Conservation (phyloP, 345 rosid genomes). For the Erysimum cheiranthoides region DNA sequence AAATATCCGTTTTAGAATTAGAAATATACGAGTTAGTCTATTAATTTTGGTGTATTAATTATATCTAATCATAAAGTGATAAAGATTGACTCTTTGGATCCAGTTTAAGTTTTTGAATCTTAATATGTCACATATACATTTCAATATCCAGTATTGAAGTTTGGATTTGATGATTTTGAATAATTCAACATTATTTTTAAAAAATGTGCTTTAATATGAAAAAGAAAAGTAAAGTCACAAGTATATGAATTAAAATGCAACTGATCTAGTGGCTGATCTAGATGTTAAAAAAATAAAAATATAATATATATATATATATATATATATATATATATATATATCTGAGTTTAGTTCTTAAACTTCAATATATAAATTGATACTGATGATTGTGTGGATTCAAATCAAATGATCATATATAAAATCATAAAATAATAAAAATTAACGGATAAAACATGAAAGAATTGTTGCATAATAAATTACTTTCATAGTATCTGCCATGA, state of each 20-base stretch:
- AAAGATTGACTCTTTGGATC: neutral
- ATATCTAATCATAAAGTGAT: neutral
- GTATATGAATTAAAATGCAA: neutral
- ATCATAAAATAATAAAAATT: too few species aligned
- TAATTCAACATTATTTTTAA: constrained; percentile 6
- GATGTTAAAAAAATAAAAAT: neutral
- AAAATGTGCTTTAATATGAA: neutral
- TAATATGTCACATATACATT: neutral
- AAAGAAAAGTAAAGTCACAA: neutral
- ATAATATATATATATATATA: too few species aligned
- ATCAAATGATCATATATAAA: neutral
- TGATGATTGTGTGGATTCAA: neutral
- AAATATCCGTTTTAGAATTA: neutral
- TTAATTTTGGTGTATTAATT: neutral
- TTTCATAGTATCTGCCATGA: neutral
- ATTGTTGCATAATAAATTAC: too few species aligned
- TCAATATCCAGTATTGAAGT: neutral
- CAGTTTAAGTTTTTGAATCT: neutral
- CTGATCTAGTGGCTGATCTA: neutral
- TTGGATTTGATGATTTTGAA: constrained; percentile 15
- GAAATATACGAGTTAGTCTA: neutral
- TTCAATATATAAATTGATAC: too few species aligned
- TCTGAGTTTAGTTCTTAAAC: too few species aligned
- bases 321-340: too few species aligned
- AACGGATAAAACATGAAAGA: neutral